A percentile compares a stretch with the other conserved stretches of the same genome.
Evolutionary conservation across 768 basidiomycete species (phyloP).

Genomic region (Mycena metata): DNA sequence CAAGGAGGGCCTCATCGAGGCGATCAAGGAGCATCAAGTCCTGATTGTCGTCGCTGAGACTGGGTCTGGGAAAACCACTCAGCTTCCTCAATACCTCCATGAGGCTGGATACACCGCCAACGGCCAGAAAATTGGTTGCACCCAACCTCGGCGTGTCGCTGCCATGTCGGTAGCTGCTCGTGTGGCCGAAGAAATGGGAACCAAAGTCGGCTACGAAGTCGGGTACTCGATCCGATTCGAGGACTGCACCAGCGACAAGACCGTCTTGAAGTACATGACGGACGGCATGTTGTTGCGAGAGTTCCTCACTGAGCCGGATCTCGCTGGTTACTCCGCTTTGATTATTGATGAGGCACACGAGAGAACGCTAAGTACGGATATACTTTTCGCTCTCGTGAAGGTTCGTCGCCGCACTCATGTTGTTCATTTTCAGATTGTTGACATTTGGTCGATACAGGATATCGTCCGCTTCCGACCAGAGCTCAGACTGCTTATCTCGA

Average conservation of each 20-base stretch:
- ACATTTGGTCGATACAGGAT: conserved; percentile 69
- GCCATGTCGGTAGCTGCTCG: conserved; percentile 99
- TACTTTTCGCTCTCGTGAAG: conserved; percentile 98
- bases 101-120: conserved; percentile 94
- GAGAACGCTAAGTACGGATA: conserved; percentile 97
- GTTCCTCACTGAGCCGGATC: conserved; percentile 96
- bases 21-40: conserved; percentile 92
- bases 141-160: conserved; percentile 97
- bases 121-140: conserved; percentile 94
- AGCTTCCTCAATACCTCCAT: conserved; percentile 97
- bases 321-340: conserved; percentile 93
- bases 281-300: conserved; percentile 98
- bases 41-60: conserved; percentile 99
- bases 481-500: conserved; percentile 92
- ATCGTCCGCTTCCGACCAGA: conserved; percentile 97
- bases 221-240: conserved; percentile 99
- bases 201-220: conserved; percentile 96
- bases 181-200: conserved; percentile 99
- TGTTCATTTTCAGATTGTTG: conserved; percentile 45
- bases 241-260: conserved; percentile 99
- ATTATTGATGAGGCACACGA: conserved; percentile 99
- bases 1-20: conserved; percentile 89
- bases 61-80: conserved; percentile 98
- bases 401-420: conserved; percentile 64
- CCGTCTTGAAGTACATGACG: conserved; percentile 99